Evolutionary conservation across 2,329 filamentous ascomycete genomes (phyloP).

Genomic region (Paecilomyces sp.): DNA sequence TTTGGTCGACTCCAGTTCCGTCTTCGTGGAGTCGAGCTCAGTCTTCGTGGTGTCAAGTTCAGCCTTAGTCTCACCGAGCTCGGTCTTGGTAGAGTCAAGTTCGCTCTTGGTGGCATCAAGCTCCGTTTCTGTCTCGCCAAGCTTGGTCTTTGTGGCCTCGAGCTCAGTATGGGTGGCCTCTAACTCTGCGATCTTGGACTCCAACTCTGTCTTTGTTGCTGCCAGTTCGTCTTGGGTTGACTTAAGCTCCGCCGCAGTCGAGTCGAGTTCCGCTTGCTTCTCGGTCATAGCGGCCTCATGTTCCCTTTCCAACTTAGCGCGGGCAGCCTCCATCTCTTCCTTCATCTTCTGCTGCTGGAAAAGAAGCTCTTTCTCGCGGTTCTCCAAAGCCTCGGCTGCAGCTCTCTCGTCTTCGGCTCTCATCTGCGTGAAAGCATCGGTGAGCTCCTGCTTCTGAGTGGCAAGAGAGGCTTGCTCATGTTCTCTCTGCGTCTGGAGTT

Average conservation of each 20-base stretch:
- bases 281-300: slow-evolving; percentile 21
- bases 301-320: slow-evolving; percentile 29
- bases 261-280: slow-evolving; percentile 20
- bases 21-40: slow-evolving; percentile 8
- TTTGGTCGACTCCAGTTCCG: slow-evolving; percentile 9
- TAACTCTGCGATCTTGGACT: slow-evolving; percentile 19
- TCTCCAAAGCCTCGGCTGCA: slow-evolving; percentile 28
- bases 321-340: slow-evolving; percentile 25
- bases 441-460: slow-evolving; percentile 39
- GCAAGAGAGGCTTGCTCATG: slow-evolving; percentile 26
- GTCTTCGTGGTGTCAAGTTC: slow-evolving; percentile 3
- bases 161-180: slow-evolving; percentile 18
- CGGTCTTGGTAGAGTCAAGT: slow-evolving; percentile 7
- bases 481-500: slow-evolving; percentile 35
- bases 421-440: slow-evolving; percentile 43
- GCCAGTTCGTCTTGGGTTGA: slow-evolving; percentile 26
- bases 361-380: slow-evolving; percentile 37
- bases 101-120: slow-evolving; percentile 5
- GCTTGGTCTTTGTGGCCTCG: slow-evolving; percentile 16
- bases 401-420: slow-evolving; percentile 35
- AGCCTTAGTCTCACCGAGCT: slow-evolving; percentile 8
- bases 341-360: slow-evolving; percentile 8
- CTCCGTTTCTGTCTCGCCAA: slow-evolving; percentile 13
- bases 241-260: slow-evolving; percentile 26
- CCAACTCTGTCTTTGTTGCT: slow-evolving; percentile 16